Evolutionary conservation across 2,329 filamentous ascomycete species (phyloP), one percentile per base, ranked within the genome.

Genomic region (Hymenoscyphus albidus): DNA sequence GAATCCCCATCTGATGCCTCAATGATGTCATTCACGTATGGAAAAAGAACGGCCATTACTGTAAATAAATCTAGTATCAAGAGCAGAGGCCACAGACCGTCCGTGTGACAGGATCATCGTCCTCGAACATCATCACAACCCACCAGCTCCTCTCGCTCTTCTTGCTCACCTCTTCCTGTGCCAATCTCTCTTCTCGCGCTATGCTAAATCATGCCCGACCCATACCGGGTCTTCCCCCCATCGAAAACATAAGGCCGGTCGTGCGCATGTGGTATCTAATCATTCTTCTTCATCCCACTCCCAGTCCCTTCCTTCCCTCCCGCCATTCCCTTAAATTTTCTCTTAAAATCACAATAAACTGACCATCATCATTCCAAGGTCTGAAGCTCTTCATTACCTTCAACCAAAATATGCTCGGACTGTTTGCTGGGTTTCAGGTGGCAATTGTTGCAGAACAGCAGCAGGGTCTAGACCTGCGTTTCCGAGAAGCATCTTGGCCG

Each of bases 351-450:
- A 48, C 44, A 14, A 39, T 56, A 22, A 18, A 44, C 18, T 42
- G n/a, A 22, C 32, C 35, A 22, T 51, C 48, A 51, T 51, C 18
- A 51, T 58, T 32, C 14, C 13, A 16, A 58, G 31, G 16, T 39
- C n/a, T 32, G 27, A 44, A 42, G 38, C 38, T 38, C 27, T 59
- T 39, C 56, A 51, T 58, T 39, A 18, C 48, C 42, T 64, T 75
- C 84, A 92, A 74, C 84, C 83, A 79, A 97, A 96, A 80, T 89
- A 92, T 69, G 85, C 86, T 77, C 89, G 88, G 66, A 96, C 91
- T 12, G 85, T 88, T 74, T 88, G 85, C 78, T 97, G 93, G 67
- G 91, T 89, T 71, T 96, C 91, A 1, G 88, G 88, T 13, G 88
- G 85, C 74, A 98, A 87, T 64, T 88, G 87, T 66, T 87, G 85